Conservation (phyloP, 2,329 filamentous ascomycete species). For the Immersiporthe knoxdaviesiana region DNA sequence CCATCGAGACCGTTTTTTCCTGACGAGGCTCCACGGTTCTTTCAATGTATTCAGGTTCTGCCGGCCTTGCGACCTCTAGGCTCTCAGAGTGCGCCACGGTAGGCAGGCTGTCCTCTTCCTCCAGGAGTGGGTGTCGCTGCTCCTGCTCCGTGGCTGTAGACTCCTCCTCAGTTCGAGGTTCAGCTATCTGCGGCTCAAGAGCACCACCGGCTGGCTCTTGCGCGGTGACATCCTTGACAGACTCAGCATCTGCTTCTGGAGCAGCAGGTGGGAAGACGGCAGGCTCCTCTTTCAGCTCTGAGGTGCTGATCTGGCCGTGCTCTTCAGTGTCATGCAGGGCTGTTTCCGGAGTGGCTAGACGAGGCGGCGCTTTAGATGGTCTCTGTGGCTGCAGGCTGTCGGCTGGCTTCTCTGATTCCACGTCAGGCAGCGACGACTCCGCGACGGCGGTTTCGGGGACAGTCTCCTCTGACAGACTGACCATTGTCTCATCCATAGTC, state of each 20-base stretch:
- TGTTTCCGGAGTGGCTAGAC: slow-evolving; percentile 1
- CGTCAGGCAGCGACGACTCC: neutral
- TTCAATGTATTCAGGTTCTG: neutral
- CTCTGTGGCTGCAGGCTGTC: neutral
- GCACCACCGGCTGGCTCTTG: neutral
- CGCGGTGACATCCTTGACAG: neutral
- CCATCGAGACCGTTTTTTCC: neutral
- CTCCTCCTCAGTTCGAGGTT: neutral
- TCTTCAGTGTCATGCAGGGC: neutral
- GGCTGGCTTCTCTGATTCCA: neutral
- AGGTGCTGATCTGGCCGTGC: neutral
- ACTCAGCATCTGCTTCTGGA: neutral
- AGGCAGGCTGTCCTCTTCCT: neutral
- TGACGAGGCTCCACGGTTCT: neutral
- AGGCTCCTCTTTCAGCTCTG: neutral
- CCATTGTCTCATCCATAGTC: slow-evolving; percentile 23
- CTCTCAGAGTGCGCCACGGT: neutral
- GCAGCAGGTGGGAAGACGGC: no score
- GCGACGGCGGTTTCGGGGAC: neutral
- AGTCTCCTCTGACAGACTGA: neutral
- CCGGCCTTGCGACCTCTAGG: neutral
- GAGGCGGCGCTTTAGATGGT: neutral
- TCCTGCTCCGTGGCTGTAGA: neutral
- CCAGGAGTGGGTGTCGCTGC: slow-evolving; percentile 13
- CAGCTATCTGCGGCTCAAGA: neutral